phyloP scores from a whole-genome alignment of 257 asterid genomes.

The Catharanthus roseus region DNA sequence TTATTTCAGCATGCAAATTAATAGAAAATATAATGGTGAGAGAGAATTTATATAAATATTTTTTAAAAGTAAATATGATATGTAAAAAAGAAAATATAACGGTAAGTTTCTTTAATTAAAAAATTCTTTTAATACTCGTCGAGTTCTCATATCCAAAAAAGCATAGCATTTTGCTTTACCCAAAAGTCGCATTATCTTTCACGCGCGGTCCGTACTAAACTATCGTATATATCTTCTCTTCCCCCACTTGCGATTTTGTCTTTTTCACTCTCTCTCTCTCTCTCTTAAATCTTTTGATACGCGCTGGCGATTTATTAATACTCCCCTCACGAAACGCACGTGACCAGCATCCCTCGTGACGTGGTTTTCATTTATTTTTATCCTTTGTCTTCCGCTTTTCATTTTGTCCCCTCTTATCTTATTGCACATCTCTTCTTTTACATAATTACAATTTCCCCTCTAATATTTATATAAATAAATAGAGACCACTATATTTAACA shows the following conservation, averaged over 20 bases:
- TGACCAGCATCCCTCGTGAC: constrained; percentile 12
- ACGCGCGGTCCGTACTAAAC: constrained; percentile 28
- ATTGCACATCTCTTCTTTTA: too few relatives aligned
- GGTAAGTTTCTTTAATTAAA: too few relatives aligned
- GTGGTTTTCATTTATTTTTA: background rate
- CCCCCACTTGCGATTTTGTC: constrained; percentile 10
- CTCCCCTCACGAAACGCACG: constrained; percentile 21
- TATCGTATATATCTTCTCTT: background rate
- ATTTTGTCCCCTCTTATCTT: background rate
- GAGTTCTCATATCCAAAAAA: constrained; percentile 20
- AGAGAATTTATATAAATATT: too few relatives aligned
- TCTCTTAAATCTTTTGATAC: background rate
- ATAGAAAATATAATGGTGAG: too few relatives aligned
- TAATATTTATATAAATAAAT: too few relatives aligned
- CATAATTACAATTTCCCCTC: too few relatives aligned
- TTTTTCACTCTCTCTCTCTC: too few relatives aligned
- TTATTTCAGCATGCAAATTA: too few relatives aligned
- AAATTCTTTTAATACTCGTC: background rate
- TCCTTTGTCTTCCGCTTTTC: background rate
- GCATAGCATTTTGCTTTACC: background rate
- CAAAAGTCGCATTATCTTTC: constrained; percentile 13
- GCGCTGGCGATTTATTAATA: background rate
- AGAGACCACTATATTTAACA: too few relatives aligned
- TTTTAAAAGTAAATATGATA: too few relatives aligned
- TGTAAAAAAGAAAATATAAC: too few relatives aligned